Conservation (phyloP, 2,329 filamentous ascomycete species). For the Raffaelea deltoideospora region DNA sequence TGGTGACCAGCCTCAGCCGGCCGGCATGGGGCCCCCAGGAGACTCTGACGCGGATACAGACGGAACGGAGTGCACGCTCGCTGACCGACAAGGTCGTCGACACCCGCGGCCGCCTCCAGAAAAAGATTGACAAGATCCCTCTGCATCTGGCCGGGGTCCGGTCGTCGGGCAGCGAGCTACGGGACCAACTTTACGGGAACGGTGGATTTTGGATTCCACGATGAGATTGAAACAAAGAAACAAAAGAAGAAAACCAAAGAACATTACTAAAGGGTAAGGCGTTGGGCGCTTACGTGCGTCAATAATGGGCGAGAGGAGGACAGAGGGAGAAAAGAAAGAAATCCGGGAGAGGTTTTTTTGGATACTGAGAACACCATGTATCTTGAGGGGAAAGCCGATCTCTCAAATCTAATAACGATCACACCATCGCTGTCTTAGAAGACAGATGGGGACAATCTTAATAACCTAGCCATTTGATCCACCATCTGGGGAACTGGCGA, state of each 20-base stretch:
- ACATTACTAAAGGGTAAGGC: background rate
- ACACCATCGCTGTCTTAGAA: too few relatives aligned
- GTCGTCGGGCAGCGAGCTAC: conserved; percentile 27
- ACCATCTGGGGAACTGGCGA: too few relatives aligned
- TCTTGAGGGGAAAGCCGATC: too few relatives aligned
- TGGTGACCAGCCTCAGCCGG: conserved; percentile 30
- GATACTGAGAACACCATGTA: too few relatives aligned
- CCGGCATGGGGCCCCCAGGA: conserved; percentile 27
- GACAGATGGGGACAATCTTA: too few relatives aligned
- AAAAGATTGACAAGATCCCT: conserved; percentile 40
- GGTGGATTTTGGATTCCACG: conserved; percentile 33
- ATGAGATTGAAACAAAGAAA: background rate
- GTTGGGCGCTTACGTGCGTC: too few relatives aligned
- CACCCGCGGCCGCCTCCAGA: conserved; percentile 33
- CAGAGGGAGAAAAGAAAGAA: too few relatives aligned
- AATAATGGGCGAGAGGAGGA: too few relatives aligned
- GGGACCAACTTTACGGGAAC: conserved; percentile 32
- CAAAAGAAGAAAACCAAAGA: background rate
- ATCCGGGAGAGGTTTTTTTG: too few relatives aligned
- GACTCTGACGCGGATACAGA: conserved; percentile 22
- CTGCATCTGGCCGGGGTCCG: conserved; percentile 44
- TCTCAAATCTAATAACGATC: too few relatives aligned
- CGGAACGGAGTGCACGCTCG: conserved; percentile 24
- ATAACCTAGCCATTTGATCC: too few relatives aligned
- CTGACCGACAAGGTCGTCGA: conserved; percentile 30